Conservation (phyloP, 176 grass and related monocot species). For the Hyparrhenia diplandra region DNA sequence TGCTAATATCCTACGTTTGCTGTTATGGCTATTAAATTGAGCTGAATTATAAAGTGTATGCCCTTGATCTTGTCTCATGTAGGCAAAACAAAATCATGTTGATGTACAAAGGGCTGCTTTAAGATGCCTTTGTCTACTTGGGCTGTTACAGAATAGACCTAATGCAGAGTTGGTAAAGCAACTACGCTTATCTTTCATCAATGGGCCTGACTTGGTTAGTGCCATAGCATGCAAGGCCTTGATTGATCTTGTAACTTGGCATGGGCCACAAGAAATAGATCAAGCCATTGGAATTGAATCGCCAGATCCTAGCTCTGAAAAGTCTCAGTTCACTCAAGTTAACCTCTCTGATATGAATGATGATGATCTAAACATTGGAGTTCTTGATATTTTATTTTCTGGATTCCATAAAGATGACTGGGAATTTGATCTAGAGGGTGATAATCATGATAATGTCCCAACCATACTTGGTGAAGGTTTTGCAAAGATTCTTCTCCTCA, state of each 20-base stretch:
- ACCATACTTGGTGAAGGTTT: constrained; percentile 85
- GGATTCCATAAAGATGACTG: constrained; percentile 61
- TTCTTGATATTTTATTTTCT: constrained; percentile 78
- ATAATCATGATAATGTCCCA: constrained; percentile 69
- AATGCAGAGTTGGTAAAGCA: constrained; percentile 62
- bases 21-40: neutral
- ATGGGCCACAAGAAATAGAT: constrained; percentile 79
- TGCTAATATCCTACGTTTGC: neutral
- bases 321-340: constrained; percentile 49
- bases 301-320: constrained; percentile 34
- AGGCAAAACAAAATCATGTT: constrained; percentile 79
- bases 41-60: constrained; percentile 1
- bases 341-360: constrained; percentile 54
- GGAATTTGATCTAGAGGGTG: constrained; percentile 50
- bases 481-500: constrained; percentile 86
- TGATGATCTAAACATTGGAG: constrained; percentile 54
- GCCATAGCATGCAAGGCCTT: constrained; percentile 80
- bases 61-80: constrained; percentile 28
- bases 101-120: constrained; percentile 73
- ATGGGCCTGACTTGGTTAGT: constrained; percentile 70
- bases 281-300: constrained; percentile 53
- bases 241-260: constrained; percentile 81
- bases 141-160: constrained; percentile 70
- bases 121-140: constrained; percentile 80
- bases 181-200: constrained; percentile 66